phyloP scores from a whole-genome alignment of 2,329 filamentous ascomycete genomes.

The Ramichloridium luteum region DNA sequence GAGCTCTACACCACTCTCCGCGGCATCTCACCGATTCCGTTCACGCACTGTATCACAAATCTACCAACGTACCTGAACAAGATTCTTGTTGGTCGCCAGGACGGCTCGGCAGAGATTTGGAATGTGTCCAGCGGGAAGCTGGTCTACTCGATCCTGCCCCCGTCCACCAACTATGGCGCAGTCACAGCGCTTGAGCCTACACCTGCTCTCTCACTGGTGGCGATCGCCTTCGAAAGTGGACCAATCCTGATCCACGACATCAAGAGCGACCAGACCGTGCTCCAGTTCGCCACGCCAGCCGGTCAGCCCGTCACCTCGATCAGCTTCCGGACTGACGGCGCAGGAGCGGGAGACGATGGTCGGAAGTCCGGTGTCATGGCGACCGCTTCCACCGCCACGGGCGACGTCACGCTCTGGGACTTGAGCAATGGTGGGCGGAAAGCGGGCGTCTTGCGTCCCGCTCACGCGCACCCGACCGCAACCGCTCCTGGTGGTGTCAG shows the following conservation, averaged over 20 bases:
- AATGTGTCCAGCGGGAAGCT: slow-evolving; percentile 86
- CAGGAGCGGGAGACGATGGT: slow-evolving; percentile 80
- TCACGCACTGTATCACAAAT: slow-evolving; percentile 68
- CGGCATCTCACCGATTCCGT: slow-evolving; percentile 45
- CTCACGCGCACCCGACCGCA: slow-evolving; percentile 66
- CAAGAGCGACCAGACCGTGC: slow-evolving; percentile 58
- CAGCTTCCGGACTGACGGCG: slow-evolving; percentile 77
- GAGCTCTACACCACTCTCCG: slow-evolving; percentile 83
- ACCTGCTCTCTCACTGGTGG: slow-evolving; percentile 71
- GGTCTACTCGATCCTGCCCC: slow-evolving; percentile 77
- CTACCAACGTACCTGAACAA: slow-evolving; percentile 97
- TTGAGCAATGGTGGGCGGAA: slow-evolving; percentile 79
- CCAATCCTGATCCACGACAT: slow-evolving; percentile 72
- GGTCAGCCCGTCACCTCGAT: slow-evolving; percentile 65
- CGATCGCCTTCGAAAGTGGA: slow-evolving; percentile 75
- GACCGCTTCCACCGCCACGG: slow-evolving; percentile 63
- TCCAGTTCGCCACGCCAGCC: slow-evolving; percentile 44
- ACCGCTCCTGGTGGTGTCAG: slow-evolving; percentile 68
- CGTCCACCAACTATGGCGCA: slow-evolving; percentile 57
- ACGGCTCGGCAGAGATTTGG: slow-evolving; percentile 93
- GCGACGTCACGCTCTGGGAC: slow-evolving; percentile 94
- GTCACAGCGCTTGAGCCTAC: slow-evolving; percentile 82
- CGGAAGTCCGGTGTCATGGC: slow-evolving; percentile 85
- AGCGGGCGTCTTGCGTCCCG: slow-evolving; percentile 73
- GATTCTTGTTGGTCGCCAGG: slow-evolving; percentile 73